Conservation (phyloP, 257 asterid species). For the Coffea canephora region DNA sequence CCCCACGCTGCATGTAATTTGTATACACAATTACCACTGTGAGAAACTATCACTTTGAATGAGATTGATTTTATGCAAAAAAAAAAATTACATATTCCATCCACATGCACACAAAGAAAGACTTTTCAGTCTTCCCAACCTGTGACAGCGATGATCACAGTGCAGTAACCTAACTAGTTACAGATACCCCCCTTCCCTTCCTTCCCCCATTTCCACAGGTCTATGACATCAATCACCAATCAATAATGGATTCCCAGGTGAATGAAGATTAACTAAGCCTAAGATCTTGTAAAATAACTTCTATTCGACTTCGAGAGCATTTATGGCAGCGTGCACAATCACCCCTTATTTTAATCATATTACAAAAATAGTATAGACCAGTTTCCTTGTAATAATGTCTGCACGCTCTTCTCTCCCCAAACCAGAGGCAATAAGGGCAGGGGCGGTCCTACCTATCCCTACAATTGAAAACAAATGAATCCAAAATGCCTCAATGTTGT, state of each 20-base stretch:
- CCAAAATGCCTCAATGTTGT: too few species aligned
- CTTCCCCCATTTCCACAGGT: background rate
- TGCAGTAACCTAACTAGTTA: background rate
- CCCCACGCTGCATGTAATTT: conserved; percentile 68
- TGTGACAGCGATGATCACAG: background rate
- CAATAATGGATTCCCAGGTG: background rate
- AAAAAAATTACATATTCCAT: background rate
- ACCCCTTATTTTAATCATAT: background rate
- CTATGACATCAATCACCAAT: background rate
- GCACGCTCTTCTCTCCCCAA: background rate
- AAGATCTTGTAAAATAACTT: background rate
- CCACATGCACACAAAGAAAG: background rate
- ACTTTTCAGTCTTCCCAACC: background rate
- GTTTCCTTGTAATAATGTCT: background rate
- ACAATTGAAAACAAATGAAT: background rate
- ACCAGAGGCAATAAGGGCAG: background rate
- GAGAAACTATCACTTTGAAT: background rate
- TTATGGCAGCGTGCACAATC: background rate
- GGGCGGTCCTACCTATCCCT: background rate
- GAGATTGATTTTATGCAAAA: background rate
- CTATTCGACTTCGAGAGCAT: background rate
- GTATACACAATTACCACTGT: background rate
- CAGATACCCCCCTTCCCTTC: background rate
- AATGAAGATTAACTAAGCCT: background rate
- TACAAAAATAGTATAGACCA: background rate